Evolutionary conservation across 306 rosid genomes (phyloP), one percentile per base, ranked within the genome.

Genomic region (Senna siamea): DNA sequence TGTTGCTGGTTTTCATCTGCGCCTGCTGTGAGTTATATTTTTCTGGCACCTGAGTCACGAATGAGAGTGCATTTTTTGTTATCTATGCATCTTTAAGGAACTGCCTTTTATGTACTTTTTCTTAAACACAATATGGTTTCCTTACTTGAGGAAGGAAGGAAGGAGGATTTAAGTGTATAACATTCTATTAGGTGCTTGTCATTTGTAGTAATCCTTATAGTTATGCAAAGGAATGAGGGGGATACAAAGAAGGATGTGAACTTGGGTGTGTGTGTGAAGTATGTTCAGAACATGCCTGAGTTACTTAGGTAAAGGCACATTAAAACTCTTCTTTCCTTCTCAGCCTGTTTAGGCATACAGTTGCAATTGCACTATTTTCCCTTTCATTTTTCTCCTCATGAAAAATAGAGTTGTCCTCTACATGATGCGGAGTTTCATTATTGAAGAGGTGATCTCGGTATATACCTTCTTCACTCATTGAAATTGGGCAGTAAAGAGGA

Each of bases 401-500:
- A 62, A 62, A 62, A 61, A n/a, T 35, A 35, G 61, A 53, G 76
- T 72, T 65, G 46, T 66, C 72, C 80, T 69, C 83, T 74, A 48
- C 51, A 4, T 73, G 61, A 52, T 50, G 44, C 52, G n/a, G 78
- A 48, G 71, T 74, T 72, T 83, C 87, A 59, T 84, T 79, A 46
- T 86, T 81, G 80, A 78, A 59, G 82, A 70, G 81, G 74, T 80
- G 78, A 57, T 76, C 74, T 79, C 56, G 41, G 84, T 76, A 73
- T 76, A 76, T 83, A 40, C 83, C 82, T 61, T 75, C 81, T 76
- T 80, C 76, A 84, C 90, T 78, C 72, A 46, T 65, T 83, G 76
- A 80, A 82, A 78, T 65, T 84, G 64, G 78, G 54, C 55, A 76
- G 85, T 88, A 82, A 87, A 88, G 91, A 86, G 86, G 85, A 87